Percentiles rank a stretch among this genome's conserved stretches.
Conservation (phyloP, 345 rosid genomes). For the Acer saccharum region DNA sequence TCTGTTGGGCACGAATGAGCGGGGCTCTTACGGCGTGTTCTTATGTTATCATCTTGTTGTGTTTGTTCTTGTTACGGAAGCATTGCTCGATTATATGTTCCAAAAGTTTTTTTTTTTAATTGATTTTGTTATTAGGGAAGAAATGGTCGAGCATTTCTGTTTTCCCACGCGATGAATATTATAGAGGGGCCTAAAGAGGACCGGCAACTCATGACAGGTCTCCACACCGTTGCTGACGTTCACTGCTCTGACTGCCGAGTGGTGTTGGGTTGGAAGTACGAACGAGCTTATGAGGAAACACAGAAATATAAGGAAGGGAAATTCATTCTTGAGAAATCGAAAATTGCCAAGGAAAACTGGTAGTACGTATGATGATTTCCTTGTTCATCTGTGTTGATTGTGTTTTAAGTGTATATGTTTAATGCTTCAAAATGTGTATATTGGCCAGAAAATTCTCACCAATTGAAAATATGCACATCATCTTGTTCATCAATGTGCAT, state of each 20-base stretch:
- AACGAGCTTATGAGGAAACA: conserved; percentile 41
- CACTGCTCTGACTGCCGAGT: conserved; percentile 36
- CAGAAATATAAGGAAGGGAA: conserved; percentile 50
- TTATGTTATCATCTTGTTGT: not conserved
- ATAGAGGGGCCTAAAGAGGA: conserved; percentile 41
- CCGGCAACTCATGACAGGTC: conserved; percentile 41
- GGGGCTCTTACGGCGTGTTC: not conserved
- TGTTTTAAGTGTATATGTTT: conserved; percentile 11
- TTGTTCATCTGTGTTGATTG: not conserved
- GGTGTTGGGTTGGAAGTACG: conserved; percentile 48
- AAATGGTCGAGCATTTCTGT: conserved; percentile 43
- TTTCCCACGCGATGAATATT: conserved; percentile 44
- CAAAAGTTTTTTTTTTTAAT: not conserved
- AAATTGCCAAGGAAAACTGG: conserved; percentile 42
- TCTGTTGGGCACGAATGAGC: not conserved
- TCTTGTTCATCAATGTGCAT: conserved; percentile 15
- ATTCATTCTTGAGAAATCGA: conserved; percentile 44
- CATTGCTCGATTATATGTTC: conserved; percentile 2
- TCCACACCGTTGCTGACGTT: conserved; percentile 45
- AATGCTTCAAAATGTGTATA: conserved; percentile 3
- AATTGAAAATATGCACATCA: conserved; percentile 11
- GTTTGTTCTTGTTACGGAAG: not conserved
- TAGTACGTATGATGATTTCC: conserved; percentile 18
- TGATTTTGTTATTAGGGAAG: conserved; percentile 33
- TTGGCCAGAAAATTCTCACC: not conserved